phyloP scores from a whole-genome alignment of 1,284 basidiomycete genomes.

The Sphagnurus paluster region DNA sequence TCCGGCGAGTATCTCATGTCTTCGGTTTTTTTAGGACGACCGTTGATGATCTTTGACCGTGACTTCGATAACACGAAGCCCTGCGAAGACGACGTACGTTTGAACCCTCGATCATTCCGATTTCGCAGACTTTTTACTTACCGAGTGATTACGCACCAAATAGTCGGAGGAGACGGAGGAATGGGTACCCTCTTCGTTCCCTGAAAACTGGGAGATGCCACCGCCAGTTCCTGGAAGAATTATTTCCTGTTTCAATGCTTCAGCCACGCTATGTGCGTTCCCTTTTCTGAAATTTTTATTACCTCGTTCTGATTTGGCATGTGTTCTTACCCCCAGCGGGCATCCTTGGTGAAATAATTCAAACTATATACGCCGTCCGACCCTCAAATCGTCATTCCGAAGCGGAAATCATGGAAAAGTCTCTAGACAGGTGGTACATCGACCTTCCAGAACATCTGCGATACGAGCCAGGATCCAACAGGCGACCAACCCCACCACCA shows the following conservation, averaged over 20 bases:
- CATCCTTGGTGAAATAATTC: slow-evolving; percentile 67
- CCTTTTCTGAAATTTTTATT: neutral
- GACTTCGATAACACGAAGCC: slow-evolving; percentile 82
- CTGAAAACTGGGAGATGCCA: slow-evolving; percentile 32
- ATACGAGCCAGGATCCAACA: slow-evolving; percentile 51
- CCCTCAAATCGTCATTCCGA: slow-evolving; percentile 58
- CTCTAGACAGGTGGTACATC: slow-evolving; percentile 78
- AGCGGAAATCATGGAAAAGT: slow-evolving; percentile 59
- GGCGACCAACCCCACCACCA: slow-evolving; percentile 46
- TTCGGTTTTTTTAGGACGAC: slow-evolving; percentile 46
- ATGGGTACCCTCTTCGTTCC: slow-evolving; percentile 48
- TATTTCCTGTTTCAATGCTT: slow-evolving; percentile 78
- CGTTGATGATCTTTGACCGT: slow-evolving; percentile 75
- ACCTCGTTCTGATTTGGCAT: slow-evolving; percentile 3
- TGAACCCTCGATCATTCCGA: neutral
- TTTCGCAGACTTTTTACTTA: slow-evolving; percentile 5
- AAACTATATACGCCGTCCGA: slow-evolving; percentile 73
- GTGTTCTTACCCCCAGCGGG: slow-evolving; percentile 43
- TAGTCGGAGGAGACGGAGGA: slow-evolving; percentile 64
- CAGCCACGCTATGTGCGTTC: slow-evolving; percentile 66
- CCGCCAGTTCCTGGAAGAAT: slow-evolving; percentile 47
- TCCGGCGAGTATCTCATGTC: neutral
- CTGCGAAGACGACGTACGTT: slow-evolving; percentile 57
- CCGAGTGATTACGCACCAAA: slow-evolving; percentile 1
- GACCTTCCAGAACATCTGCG: slow-evolving; percentile 71